These are phyloP conservation scores for Phytopythium vexans DNA, from an alignment of 352 stramenopile genomes.

Conservation along the genomic window DNA sequence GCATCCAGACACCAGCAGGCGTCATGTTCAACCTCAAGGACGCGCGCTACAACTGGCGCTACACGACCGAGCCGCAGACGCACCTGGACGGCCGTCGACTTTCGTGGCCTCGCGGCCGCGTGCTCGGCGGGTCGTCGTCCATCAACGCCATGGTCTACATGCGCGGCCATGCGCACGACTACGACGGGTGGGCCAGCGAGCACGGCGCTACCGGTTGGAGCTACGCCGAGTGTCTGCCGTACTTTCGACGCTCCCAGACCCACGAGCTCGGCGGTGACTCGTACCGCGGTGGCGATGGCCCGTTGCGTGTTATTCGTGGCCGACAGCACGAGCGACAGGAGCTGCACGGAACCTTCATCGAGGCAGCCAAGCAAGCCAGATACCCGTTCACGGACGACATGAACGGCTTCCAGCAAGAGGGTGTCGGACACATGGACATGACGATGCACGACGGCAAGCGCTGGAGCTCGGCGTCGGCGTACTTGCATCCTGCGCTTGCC, in stretches of 20 bases:
- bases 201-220: constrained; percentile 78
- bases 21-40: constrained; percentile 84
- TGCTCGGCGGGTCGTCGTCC: constrained; percentile 87
- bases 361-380: constrained; percentile 75
- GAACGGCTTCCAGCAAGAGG: constrained; percentile 88
- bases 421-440: constrained; percentile 89
- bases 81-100: constrained; percentile 74
- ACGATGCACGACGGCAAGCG: constrained; percentile 76
- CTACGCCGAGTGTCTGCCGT: constrained; percentile 85
- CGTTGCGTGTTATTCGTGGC: constrained; percentile 19
- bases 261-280: constrained; percentile 73
- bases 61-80: constrained; percentile 84
- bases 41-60: constrained; percentile 88
- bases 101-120: constrained; percentile 82
- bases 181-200: constrained; percentile 73
- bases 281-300: constrained; percentile 81
- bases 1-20: constrained; percentile 88
- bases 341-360: constrained; percentile 87
- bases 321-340: constrained; percentile 61
- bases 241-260: constrained; percentile 85
- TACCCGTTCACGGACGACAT: constrained; percentile 88
- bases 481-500: constrained; percentile 66
- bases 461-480: constrained; percentile 75
- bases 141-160: constrained; percentile 92
- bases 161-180: constrained; percentile 84